phyloP scores from a whole-genome alignment of 1,284 basidiomycete genomes.

The Rhizoctonia solani region DNA sequence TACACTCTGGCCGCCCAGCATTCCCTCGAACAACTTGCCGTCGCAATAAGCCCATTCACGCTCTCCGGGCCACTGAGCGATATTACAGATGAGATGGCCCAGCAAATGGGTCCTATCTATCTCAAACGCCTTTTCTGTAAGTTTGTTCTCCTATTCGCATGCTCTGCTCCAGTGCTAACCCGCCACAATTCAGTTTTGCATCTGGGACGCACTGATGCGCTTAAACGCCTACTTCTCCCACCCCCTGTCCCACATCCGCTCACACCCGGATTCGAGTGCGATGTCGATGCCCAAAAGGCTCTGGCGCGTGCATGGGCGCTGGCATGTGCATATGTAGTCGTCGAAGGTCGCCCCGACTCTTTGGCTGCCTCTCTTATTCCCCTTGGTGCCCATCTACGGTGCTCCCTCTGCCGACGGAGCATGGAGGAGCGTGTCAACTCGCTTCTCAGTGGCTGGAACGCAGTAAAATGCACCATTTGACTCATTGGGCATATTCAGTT shows the following conservation, averaged over 20 bases:
- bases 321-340: slow-evolving; percentile 11
- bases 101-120: slow-evolving; percentile 34
- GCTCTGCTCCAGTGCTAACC: not conserved
- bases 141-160: not conserved
- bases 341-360: slow-evolving; percentile 15
- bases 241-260: slow-evolving; percentile 21
- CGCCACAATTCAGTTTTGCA: slow-evolving; percentile 12
- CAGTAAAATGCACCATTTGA: slow-evolving; percentile 27
- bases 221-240: slow-evolving; percentile 33
- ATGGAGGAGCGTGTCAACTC: slow-evolving; percentile 11
- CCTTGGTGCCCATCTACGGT: not conserved
- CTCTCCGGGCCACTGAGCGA: slow-evolving; percentile 32
- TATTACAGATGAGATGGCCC: slow-evolving; percentile 27
- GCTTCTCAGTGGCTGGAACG: slow-evolving; percentile 19
- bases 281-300: slow-evolving; percentile 11
- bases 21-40: slow-evolving; percentile 29
- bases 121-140: slow-evolving; percentile 32
- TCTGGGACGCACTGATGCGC: slow-evolving; percentile 34
- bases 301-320: slow-evolving; percentile 21
- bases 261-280: not conserved
- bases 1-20: slow-evolving; percentile 33
- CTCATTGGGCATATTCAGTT: not conserved
- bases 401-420: slow-evolving; percentile 8
- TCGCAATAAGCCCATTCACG: slow-evolving; percentile 25
- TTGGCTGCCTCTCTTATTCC: not conserved